Conservation (phyloP, 192 early-diverging fungal species). For the Coemansia sp. region DNA sequence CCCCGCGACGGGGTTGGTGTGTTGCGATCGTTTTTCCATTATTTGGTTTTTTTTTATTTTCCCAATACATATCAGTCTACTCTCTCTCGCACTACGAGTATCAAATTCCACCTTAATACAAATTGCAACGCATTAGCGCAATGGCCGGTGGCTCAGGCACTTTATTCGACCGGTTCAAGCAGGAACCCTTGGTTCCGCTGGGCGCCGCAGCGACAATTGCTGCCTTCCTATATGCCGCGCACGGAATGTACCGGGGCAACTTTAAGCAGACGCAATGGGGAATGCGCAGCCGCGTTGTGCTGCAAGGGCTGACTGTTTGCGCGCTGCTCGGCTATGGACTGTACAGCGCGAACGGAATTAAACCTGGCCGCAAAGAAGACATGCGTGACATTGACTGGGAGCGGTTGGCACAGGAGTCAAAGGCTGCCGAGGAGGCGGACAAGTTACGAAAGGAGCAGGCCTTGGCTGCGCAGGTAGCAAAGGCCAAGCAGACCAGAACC, state of each 20-base stretch:
- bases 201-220: constrained; percentile 30
- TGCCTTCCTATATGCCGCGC: constrained; percentile 38
- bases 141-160: constrained; percentile 14
- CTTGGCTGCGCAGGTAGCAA: constrained; percentile 3
- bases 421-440: constrained; percentile 17
- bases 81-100: no score
- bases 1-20: no score
- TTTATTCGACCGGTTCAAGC: constrained; percentile 21
- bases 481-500: constrained; percentile 4
- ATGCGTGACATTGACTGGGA: constrained; percentile 45
- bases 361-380: constrained; percentile 6
- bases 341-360: not conserved
- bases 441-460: constrained; percentile 8
- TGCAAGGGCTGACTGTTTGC: constrained; percentile 41
- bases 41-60: no score
- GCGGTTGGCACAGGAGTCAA: constrained; percentile 27
- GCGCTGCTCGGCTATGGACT: constrained; percentile 32
- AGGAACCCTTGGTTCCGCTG: constrained; percentile 41
- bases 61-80: no score
- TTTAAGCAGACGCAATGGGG: constrained; percentile 29
- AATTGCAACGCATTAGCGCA: no score
- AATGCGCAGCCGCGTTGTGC: constrained; percentile 41
- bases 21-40: no score
- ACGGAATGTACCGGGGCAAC: constrained; percentile 26
- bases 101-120: no score